Percentiles rank a stretch among this genome's conserved stretches.
These are phyloP conservation scores for Terfezia boudieri DNA, from an alignment of 495 filamentous ascomycete genomes.

Conservation along the genomic window DNA sequence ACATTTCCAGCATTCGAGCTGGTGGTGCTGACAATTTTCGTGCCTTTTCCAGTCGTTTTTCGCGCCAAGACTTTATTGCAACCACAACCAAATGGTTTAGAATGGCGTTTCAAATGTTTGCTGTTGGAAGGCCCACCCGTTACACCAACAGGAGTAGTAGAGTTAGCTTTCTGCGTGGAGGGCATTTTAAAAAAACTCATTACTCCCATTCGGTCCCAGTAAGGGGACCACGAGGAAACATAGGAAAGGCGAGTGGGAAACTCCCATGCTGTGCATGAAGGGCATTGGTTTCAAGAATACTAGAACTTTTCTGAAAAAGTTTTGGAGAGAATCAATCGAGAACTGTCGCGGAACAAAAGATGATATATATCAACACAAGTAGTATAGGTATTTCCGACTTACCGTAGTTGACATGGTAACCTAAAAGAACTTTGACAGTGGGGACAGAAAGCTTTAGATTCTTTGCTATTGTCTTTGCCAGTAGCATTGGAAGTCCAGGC, in stretches of 20 bases:
- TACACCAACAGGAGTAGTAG: too few relatives aligned
- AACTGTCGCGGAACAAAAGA: too few relatives aligned
- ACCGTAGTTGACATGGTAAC: neutral
- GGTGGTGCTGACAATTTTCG: conserved; percentile 68
- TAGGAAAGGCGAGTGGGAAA: too few relatives aligned
- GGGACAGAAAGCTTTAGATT: neutral
- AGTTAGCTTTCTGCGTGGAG: too few relatives aligned
- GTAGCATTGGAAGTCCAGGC: too few relatives aligned
- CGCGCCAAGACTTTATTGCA: conserved; percentile 62
- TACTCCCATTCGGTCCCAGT: too few relatives aligned
- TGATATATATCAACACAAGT: neutral
- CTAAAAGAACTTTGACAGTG: neutral
- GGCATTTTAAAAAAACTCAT: too few relatives aligned
- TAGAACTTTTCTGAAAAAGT: neutral
- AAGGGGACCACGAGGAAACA: too few relatives aligned
- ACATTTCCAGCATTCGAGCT: conserved; percentile 60
- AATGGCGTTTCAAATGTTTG: conserved; percentile 76
- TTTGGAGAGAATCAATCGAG: neutral
- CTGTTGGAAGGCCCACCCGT: conserved; percentile 21
- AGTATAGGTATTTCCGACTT: neutral
- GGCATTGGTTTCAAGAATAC: too few relatives aligned
- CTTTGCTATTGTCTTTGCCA: neutral
- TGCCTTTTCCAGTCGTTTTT: conserved; percentile 97
- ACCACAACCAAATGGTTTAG: conserved; percentile 62
- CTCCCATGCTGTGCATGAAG: too few relatives aligned